These are phyloP conservation scores for Zizania latifolia DNA, from an alignment of 176 grass and related monocot species.

Conservation along the genomic window DNA sequence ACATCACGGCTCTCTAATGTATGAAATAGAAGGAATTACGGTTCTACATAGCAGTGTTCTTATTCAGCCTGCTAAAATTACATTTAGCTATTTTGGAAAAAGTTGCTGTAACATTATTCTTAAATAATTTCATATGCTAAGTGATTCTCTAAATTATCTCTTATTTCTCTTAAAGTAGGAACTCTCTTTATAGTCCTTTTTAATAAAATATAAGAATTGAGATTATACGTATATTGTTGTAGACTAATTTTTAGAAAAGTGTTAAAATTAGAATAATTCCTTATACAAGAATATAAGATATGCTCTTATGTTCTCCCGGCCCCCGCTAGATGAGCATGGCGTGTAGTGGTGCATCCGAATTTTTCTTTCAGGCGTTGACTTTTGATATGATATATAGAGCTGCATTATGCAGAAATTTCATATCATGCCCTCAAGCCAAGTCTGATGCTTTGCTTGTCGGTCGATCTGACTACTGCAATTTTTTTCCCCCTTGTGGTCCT, in stretches of 20 bases:
- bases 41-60: not conserved
- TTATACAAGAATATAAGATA: no score
- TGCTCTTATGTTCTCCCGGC: not conserved
- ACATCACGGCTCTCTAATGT: not conserved
- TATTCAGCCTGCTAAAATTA: no score
- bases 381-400: not conserved
- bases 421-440: not conserved
- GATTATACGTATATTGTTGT: no score
- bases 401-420: not conserved
- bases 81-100: no score
- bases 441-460: not conserved
- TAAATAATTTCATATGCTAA: no score
- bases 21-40: not conserved
- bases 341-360: not conserved
- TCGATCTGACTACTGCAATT: not conserved
- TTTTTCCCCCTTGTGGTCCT: not conserved
- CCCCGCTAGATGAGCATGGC: not conserved
- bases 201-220: no score
- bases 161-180: no score
- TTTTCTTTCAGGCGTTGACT: not conserved
- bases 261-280: no score
- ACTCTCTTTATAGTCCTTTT: no score
- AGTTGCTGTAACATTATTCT: no score
- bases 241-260: no score
- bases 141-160: no score